These are phyloP conservation scores for Medicago ruthenica DNA, from an alignment of 306 rosid species.

Conservation along the genomic window DNA sequence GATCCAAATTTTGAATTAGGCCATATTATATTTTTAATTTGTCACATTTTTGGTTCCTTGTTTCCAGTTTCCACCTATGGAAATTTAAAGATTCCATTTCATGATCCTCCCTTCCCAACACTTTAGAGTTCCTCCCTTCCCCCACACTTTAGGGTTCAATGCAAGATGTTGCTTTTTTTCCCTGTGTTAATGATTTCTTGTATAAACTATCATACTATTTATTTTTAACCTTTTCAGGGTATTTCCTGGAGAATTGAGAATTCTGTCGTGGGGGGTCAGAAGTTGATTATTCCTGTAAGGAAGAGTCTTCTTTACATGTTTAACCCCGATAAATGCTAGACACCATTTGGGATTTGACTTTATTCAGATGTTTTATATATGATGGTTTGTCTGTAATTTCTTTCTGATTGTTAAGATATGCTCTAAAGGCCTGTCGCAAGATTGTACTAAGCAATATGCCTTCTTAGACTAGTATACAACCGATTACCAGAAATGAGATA, in stretches of 20 bases:
- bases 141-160: slow-evolving; percentile 9
- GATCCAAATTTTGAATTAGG: too few relatives aligned
- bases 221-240: slow-evolving; percentile 71
- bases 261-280: slow-evolving; percentile 91
- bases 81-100: slow-evolving; percentile 6
- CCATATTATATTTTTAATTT: neutral
- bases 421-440: slow-evolving; percentile 3
- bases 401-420: slow-evolving; percentile 17
- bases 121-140: neutral
- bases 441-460: slow-evolving; percentile 22
- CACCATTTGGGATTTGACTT: slow-evolving; percentile 28
- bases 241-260: slow-evolving; percentile 85
- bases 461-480: slow-evolving; percentile 11
- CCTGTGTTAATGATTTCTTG: slow-evolving; percentile 17
- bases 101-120: slow-evolving; percentile 2
- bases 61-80: slow-evolving; percentile 8
- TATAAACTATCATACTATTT: slow-evolving; percentile 30
- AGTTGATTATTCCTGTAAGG: slow-evolving; percentile 87
- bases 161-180: neutral
- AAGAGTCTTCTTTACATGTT: slow-evolving; percentile 40
- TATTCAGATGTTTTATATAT: slow-evolving; percentile 1
- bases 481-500: neutral
- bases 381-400: neutral
- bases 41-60: slow-evolving; percentile 22
- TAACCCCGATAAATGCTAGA: slow-evolving; percentile 3